phyloP scores from a whole-genome alignment of 2,329 filamentous ascomycete species.

The Colletotrichum tropicicola region DNA sequence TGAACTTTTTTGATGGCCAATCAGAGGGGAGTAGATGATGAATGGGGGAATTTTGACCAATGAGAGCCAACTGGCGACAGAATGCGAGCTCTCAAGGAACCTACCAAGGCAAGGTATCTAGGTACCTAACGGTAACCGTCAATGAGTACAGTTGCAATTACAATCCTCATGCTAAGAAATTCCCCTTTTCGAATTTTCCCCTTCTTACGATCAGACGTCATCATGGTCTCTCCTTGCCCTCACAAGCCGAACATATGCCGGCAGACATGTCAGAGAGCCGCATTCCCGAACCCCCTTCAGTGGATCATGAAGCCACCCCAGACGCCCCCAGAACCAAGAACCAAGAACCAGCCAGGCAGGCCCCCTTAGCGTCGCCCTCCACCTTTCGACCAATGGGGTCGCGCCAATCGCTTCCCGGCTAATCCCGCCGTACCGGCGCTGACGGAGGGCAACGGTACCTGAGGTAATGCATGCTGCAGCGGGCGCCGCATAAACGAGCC shows the following conservation, averaged over 20 bases:
- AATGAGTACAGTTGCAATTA: no score
- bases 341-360: not conserved
- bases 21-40: conserved; percentile 1
- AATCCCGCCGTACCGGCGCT: conserved; percentile 26
- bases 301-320: conserved; percentile 23
- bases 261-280: not conserved
- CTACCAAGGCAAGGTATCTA: not conserved
- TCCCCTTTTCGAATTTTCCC: not conserved
- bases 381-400: conserved; percentile 13
- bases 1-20: conserved; percentile 16
- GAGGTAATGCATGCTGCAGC: conserved; percentile 20
- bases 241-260: not conserved
- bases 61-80: not conserved
- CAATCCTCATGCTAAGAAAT: not conserved
- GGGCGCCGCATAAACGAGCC: not conserved
- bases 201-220: not conserved
- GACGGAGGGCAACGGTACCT: conserved; percentile 24
- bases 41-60: conserved; percentile 19
- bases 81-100: not conserved
- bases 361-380: not conserved
- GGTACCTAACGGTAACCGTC: not conserved
- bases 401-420: conserved; percentile 23
- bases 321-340: no score
- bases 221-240: not conserved
- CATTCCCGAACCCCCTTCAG: conserved; percentile 16